phyloP scores from a whole-genome alignment of 2,329 filamentous ascomycete genomes.

The Nigrospora sphaerica region DNA sequence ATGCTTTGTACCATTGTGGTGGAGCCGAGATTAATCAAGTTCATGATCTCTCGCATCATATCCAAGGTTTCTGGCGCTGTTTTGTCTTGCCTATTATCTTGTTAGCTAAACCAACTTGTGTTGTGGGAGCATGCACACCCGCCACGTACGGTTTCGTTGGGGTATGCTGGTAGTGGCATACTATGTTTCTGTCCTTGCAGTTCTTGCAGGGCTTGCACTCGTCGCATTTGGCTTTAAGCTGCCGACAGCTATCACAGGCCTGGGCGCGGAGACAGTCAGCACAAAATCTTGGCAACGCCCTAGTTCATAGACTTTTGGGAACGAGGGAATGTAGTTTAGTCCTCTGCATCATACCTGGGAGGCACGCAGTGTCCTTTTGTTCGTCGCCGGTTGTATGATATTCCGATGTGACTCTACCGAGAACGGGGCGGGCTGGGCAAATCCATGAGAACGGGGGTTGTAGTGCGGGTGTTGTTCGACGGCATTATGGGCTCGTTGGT shows the following conservation, averaged over 20 bases:
- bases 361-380: conserved; percentile 58
- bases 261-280: conserved; percentile 24
- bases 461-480: conserved; percentile 20
- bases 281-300: too few species aligned
- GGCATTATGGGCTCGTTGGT: conserved; percentile 19
- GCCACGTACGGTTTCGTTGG: conserved; percentile 76
- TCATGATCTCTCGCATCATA: conserved; percentile 28
- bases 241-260: conserved; percentile 86
- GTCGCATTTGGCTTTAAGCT: conserved; percentile 86
- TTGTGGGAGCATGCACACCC: background rate
- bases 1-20: too few species aligned
- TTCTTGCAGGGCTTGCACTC: conserved; percentile 78
- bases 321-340: background rate
- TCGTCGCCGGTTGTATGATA: conserved; percentile 43
- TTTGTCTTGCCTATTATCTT: conserved; percentile 45
- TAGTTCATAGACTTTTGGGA: too few species aligned
- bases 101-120: background rate
- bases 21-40: too few species aligned
- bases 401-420: conserved; percentile 24
- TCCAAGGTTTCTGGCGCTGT: conserved; percentile 54
- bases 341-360: conserved; percentile 43
- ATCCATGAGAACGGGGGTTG: conserved; percentile 23
- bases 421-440: conserved; percentile 24
- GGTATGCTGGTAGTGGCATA: conserved; percentile 85
- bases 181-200: conserved; percentile 78